Percentiles rank a stretch among this genome's conserved stretches.
These are phyloP conservation scores for Pinus tabuliformis DNA, from an alignment of 75 land plant species.

Conservation along the genomic window DNA sequence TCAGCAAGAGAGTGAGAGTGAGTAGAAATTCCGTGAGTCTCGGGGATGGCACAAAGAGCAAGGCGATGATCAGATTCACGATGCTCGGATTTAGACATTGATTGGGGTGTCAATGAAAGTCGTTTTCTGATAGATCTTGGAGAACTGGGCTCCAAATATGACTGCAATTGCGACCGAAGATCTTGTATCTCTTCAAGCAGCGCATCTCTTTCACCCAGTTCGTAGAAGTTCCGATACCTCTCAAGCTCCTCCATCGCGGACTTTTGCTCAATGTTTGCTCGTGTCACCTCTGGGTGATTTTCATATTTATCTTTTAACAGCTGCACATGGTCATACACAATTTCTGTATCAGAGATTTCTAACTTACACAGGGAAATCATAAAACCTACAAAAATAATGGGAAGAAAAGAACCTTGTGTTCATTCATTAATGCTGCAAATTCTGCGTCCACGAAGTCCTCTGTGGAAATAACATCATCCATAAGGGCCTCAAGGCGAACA, in stretches of 20 bases:
- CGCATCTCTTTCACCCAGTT: constrained; percentile 85
- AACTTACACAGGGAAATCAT: neutral
- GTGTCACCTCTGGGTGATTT: constrained; percentile 79
- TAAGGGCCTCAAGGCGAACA: constrained; percentile 76
- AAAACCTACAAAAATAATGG: neutral
- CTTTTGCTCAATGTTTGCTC: constrained; percentile 58
- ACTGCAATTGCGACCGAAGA: constrained; percentile 65
- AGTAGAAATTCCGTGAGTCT: constrained; percentile 10
- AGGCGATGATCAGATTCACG: constrained; percentile 28
- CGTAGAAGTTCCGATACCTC: constrained; percentile 55
- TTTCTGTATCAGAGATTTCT: neutral
- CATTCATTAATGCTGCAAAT: constrained; percentile 58
- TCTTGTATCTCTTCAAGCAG: constrained; percentile 72
- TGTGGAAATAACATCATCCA: constrained; percentile 80
- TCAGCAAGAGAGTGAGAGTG: neutral
- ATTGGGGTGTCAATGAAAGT: constrained; percentile 22
- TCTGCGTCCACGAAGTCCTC: constrained; percentile 81
- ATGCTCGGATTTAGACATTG: constrained; percentile 33
- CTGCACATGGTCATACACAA: constrained; percentile 28
- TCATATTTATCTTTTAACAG: constrained; percentile 80
- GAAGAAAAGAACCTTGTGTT: constrained; percentile 62
- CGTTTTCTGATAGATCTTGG: constrained; percentile 26
- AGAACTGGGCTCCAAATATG: constrained; percentile 44
- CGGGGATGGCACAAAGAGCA: constrained; percentile 28
- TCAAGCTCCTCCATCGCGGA: constrained; percentile 71